phyloP scores from a whole-genome alignment of 2,329 filamentous ascomycete species.

The Chaetomium sp. region DNA sequence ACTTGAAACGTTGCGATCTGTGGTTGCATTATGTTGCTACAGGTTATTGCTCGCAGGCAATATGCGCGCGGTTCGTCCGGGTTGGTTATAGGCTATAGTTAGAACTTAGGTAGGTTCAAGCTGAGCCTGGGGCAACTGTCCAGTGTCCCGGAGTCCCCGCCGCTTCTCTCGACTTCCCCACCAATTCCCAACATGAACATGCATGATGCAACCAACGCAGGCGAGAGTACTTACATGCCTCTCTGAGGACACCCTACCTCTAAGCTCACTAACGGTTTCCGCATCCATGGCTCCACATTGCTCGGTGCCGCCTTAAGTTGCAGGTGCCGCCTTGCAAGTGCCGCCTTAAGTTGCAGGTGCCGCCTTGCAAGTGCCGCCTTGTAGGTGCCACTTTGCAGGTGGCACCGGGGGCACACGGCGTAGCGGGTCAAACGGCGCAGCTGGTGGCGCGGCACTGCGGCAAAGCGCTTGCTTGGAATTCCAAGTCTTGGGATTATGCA shows the following conservation, averaged over 20 bases:
- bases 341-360: too few species aligned
- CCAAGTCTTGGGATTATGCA: background rate
- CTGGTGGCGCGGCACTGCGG: background rate
- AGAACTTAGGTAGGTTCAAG: too few species aligned
- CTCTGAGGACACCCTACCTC: too few species aligned
- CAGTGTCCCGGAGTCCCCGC: too few species aligned
- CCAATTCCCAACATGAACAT: too few species aligned
- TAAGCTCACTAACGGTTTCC: too few species aligned
- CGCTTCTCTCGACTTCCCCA: too few species aligned
- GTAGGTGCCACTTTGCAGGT: too few species aligned
- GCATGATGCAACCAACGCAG: background rate
- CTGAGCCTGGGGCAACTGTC: too few species aligned
- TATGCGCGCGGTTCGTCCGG: background rate
- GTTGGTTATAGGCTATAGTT: slow-evolving; percentile 2
- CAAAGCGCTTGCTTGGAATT: background rate
- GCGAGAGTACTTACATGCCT: background rate
- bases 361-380: too few species aligned
- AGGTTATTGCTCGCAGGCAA: background rate
- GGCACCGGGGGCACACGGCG: background rate
- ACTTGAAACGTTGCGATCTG: background rate
- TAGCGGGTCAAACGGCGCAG: background rate
- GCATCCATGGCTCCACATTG: background rate
- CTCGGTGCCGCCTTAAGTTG: too few species aligned
- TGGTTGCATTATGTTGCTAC: background rate
- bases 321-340: background rate